Percentiles rank a stretch among this genome's conserved stretches.
Evolutionary conservation across 257 asterid genomes (phyloP).

Genomic region (Capsicum pubescens): DNA sequence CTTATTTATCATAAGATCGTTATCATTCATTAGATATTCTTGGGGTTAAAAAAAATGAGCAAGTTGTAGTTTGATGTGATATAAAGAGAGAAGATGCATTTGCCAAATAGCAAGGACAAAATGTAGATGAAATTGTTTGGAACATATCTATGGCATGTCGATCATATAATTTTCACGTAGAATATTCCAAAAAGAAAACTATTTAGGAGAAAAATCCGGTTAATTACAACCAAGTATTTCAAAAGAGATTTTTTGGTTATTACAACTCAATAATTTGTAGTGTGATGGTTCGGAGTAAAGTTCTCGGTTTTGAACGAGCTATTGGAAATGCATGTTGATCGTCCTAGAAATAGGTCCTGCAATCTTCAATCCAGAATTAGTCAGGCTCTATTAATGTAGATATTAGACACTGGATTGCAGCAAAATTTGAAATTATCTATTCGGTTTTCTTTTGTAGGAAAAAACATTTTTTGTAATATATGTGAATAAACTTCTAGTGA

Average conservation of each 20-base stretch:
- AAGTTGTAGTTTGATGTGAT: constrained; percentile 23
- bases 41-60: not conserved
- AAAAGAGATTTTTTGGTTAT: not conserved
- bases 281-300: not conserved
- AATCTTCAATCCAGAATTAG: not conserved
- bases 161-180: not conserved
- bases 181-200: not conserved
- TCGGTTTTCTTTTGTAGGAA: fast-evolving
- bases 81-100: constrained; percentile 19
- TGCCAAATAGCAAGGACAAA: constrained; percentile 24
- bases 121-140: not conserved
- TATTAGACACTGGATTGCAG: no score
- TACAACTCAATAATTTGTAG: not conserved
- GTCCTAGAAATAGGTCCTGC: not conserved
- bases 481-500: not conserved
- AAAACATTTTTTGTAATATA: not conserved
- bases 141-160: not conserved
- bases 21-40: not conserved
- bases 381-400: not conserved
- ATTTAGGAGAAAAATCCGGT: not conserved
- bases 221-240: not conserved
- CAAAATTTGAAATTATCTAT: not conserved
- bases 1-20: not conserved
- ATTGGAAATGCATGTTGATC: no score
- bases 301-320: no score